phyloP scores from a whole-genome alignment of 2,329 filamentous ascomycete species.

The Whalleya microplaca region DNA sequence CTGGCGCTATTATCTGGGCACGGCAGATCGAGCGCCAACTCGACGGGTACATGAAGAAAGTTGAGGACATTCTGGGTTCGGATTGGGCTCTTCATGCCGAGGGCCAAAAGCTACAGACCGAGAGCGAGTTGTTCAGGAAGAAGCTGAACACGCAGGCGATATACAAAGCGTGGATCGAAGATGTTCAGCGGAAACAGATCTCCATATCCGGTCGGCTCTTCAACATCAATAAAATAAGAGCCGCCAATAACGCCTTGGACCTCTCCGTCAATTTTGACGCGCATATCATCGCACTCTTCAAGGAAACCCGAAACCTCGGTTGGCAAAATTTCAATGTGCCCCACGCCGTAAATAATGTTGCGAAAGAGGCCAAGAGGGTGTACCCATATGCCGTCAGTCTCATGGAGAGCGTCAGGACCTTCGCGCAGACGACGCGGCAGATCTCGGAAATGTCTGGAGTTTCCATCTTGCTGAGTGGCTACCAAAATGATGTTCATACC shows the following conservation, averaged over 20 bases:
- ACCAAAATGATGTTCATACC: slow-evolving; percentile 85
- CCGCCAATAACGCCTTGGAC: slow-evolving; percentile 87
- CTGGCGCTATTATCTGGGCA: slow-evolving; percentile 96
- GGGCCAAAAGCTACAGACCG: slow-evolving; percentile 88
- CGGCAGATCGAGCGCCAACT: slow-evolving; percentile 96
- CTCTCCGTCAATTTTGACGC: slow-evolving; percentile 95
- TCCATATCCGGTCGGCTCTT: slow-evolving; percentile 93
- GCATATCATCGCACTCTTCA: slow-evolving; percentile 97
- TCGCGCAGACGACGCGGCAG: slow-evolving; percentile 83
- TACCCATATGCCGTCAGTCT: slow-evolving; percentile 97
- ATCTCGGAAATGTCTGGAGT: slow-evolving; percentile 88
- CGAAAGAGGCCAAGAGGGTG: slow-evolving; percentile 97
- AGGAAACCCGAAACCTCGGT: slow-evolving; percentile 92
- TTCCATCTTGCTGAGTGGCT: slow-evolving; percentile 83
- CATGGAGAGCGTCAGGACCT: slow-evolving; percentile 97
- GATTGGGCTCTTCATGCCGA: slow-evolving; percentile 95
- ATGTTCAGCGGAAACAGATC: slow-evolving; percentile 85
- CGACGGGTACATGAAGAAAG: slow-evolving; percentile 96
- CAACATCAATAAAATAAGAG: slow-evolving; percentile 82
- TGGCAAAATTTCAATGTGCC: slow-evolving; percentile 96
- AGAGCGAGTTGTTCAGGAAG: slow-evolving; percentile 92
- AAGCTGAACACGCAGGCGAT: slow-evolving; percentile 94
- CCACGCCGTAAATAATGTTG: slow-evolving; percentile 91
- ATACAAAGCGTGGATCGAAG: slow-evolving; percentile 92
- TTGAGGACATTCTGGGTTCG: slow-evolving; percentile 94